A percentile compares a stretch with the other conserved stretches of the same genome.
Conservation (phyloP, 441 rosid species). For the Eutrema salsugineum region DNA sequence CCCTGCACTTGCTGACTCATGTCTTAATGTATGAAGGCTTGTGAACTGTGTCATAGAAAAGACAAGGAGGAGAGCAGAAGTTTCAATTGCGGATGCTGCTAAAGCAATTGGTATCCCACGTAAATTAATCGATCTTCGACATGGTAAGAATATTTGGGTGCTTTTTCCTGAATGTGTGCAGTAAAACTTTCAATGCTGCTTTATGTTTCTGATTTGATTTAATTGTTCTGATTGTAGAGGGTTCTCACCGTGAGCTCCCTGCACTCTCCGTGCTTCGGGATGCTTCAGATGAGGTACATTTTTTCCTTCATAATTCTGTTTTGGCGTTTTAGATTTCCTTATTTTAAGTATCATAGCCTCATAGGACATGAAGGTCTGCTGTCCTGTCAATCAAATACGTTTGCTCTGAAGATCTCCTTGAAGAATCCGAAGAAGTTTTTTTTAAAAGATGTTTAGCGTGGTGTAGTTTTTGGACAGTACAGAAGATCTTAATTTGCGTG, state of each 20-base stretch:
- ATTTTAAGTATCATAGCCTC: neutral
- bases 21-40: slow-evolving; percentile 49
- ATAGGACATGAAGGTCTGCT: neutral
- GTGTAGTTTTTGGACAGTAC: neutral
- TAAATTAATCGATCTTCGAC: slow-evolving; percentile 82
- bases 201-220: slow-evolving; percentile 16
- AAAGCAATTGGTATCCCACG: slow-evolving; percentile 82
- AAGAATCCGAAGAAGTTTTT: neutral
- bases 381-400: neutral
- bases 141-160: slow-evolving; percentile 52
- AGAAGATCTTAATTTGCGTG: neutral
- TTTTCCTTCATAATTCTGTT: neutral
- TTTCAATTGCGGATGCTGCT: slow-evolving; percentile 93
- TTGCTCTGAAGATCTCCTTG: neutral
- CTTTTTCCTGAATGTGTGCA: slow-evolving; percentile 1
- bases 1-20: neutral
- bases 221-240: slow-evolving; percentile 52
- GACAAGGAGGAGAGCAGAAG: slow-evolving; percentile 56
- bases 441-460: neutral
- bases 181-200: neutral
- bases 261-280: slow-evolving; percentile 70
- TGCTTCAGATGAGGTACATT: slow-evolving; percentile 65
- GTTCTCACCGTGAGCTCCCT: slow-evolving; percentile 91
- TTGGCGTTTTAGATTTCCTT: neutral
- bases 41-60: slow-evolving; percentile 91